Evolutionary conservation across 345 rosid species (phyloP).

Genomic region (Boechera retrofracta): DNA sequence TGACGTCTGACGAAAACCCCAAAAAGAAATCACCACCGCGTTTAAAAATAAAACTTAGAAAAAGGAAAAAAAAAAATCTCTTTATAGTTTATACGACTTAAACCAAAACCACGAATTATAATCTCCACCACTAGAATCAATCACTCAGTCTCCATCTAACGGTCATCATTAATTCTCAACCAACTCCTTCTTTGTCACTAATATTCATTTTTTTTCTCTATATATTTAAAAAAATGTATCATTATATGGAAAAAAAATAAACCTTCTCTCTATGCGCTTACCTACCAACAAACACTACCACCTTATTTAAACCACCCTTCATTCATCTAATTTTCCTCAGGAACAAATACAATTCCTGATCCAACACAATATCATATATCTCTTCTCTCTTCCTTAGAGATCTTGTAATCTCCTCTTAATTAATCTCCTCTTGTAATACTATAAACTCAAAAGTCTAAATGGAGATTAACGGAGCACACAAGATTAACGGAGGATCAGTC

Average conservation of each 20-base stretch:
- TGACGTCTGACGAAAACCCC: slow-evolving; percentile 30
- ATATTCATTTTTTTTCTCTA: background rate
- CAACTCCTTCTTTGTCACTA: slow-evolving; percentile 36
- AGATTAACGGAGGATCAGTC: background rate
- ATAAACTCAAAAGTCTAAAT: background rate
- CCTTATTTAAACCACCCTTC: slow-evolving; percentile 48
- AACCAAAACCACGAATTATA: slow-evolving; percentile 45
- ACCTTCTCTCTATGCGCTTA: slow-evolving; percentile 37
- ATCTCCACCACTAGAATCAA: slow-evolving; percentile 41
- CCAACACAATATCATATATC: background rate
- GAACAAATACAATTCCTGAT: slow-evolving; percentile 43
- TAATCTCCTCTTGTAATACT: slow-evolving; percentile 9
- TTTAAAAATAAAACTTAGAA: background rate
- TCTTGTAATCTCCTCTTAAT: slow-evolving; percentile 22
- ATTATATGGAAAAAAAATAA: background rate
- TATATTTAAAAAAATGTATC: background rate
- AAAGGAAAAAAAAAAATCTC: background rate
- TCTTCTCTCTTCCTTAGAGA: slow-evolving; percentile 32
- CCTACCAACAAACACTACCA: slow-evolving; percentile 45
- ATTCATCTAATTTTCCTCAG: slow-evolving; percentile 41
- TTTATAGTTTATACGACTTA: slow-evolving; percentile 32
- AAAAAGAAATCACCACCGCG: slow-evolving; percentile 22
- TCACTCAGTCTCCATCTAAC: slow-evolving; percentile 35
- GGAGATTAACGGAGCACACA: slow-evolving; percentile 40
- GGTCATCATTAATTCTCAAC: slow-evolving; percentile 43